Conservation (phyloP, 768 basidiomycete genomes). For the Amyloporia xantha region DNA sequence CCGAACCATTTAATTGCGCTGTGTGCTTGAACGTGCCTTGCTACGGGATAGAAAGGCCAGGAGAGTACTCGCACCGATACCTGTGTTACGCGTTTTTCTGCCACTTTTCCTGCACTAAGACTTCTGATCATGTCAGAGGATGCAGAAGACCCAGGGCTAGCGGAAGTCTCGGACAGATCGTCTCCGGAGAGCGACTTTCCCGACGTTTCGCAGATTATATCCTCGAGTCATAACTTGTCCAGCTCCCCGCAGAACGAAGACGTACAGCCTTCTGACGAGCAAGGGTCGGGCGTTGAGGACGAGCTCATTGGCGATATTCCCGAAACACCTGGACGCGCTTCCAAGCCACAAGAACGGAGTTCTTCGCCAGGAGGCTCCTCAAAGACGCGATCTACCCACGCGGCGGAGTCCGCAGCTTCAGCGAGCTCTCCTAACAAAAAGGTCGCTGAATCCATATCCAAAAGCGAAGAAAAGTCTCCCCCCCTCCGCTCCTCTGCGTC, state of each 20-base stretch:
- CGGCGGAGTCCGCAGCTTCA: no score
- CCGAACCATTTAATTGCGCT: no score
- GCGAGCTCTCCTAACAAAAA: no score
- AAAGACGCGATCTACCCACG: no score
- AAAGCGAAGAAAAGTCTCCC: no score
- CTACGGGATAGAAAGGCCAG: no score
- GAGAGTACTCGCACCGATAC: no score
- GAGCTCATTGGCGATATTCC: neutral
- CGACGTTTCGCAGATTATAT: neutral
- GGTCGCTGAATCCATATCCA: no score
- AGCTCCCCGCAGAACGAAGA: neutral
- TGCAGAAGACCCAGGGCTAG: neutral
- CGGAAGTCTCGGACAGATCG: neutral
- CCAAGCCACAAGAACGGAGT: neutral
- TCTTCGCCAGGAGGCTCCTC: no score
- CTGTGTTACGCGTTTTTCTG: no score
- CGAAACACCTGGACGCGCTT: neutral
- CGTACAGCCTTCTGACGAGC: neutral
- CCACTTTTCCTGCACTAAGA: no score
- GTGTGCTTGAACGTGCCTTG: no score
- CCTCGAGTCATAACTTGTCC: neutral
- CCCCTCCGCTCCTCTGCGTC: neutral
- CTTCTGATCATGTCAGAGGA: neutral
- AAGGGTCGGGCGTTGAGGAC: neutral
- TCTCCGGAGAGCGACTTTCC: neutral